A percentile compares a stretch with the other conserved stretches of the same genome.
Conservation (phyloP, 495 filamentous ascomycete species). For the Penicillium paxilli region DNA sequence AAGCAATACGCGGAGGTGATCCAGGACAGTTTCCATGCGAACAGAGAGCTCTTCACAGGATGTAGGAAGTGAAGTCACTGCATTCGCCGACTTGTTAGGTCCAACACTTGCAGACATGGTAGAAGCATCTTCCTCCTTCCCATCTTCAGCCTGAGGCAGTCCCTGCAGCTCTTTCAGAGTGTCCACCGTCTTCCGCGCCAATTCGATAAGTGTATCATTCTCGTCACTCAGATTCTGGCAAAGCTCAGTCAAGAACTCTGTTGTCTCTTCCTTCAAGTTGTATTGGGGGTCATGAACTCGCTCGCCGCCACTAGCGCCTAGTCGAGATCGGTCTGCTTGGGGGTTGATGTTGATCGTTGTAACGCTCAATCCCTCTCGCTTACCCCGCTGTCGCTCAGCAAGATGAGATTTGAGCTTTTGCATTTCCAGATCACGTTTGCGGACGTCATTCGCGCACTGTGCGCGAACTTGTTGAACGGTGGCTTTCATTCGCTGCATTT, state of each 20-base stretch:
- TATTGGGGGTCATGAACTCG: constrained; percentile 62
- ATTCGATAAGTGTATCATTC: constrained; percentile 77
- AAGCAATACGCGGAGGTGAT: constrained; percentile 76
- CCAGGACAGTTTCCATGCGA: constrained; percentile 72
- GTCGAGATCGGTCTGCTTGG: constrained; percentile 30
- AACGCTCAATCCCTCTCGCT: constrained; percentile 48
- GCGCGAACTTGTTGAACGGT: constrained; percentile 77
- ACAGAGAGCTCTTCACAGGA: constrained; percentile 71
- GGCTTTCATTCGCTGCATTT: constrained; percentile 73
- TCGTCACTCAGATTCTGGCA: constrained; percentile 89
- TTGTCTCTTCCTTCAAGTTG: constrained; percentile 81
- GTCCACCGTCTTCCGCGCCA: constrained; percentile 69
- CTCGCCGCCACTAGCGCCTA: constrained; percentile 34
- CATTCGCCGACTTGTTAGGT: constrained; percentile 25
- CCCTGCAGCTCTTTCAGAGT: constrained; percentile 80
- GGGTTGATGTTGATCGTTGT: constrained; percentile 53
- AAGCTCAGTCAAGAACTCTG: constrained; percentile 85
- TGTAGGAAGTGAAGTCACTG: constrained; percentile 45
- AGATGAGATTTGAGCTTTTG: constrained; percentile 83
- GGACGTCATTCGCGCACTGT: constrained; percentile 87
- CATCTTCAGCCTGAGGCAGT: constrained; percentile 53
- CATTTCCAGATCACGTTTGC: constrained; percentile 87
- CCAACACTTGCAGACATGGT: constrained; percentile 38
- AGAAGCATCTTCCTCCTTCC: constrained; percentile 32
- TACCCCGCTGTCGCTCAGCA: constrained; percentile 54